Evolutionary conservation across 2,329 filamentous ascomycete genomes (phyloP).

Genomic region (Cladophialophora chaetospira): DNA sequence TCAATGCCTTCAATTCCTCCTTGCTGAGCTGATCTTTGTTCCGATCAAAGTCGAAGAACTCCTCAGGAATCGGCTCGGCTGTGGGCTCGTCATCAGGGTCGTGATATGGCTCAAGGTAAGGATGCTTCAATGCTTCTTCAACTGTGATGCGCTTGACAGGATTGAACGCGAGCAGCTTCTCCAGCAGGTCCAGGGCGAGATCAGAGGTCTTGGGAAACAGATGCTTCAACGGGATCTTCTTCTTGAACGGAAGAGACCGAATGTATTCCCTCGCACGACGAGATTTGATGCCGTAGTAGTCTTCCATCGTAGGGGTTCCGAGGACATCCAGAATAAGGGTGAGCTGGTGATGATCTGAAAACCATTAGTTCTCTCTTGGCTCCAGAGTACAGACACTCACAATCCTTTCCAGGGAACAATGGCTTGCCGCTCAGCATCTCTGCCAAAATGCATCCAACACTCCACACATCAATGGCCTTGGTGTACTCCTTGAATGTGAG

Average conservation of each 20-base stretch:
- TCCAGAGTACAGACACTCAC: constrained; percentile 56
- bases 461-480: constrained; percentile 99
- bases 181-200: constrained; percentile 85
- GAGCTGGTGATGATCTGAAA: constrained; percentile 88
- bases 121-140: constrained; percentile 94
- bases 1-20: constrained; percentile 93
- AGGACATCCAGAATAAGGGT: constrained; percentile 96
- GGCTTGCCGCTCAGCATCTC: constrained; percentile 99
- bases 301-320: constrained; percentile 98
- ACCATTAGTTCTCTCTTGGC: constrained; percentile 8
- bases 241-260: constrained; percentile 96
- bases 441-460: constrained; percentile 94
- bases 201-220: constrained; percentile 99
- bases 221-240: constrained; percentile 97
- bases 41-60: constrained; percentile 99
- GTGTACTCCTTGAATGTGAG: constrained; percentile 99
- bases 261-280: constrained; percentile 97
- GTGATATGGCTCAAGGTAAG: constrained; percentile 97
- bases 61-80: constrained; percentile 92
- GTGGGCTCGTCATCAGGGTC: constrained; percentile 98
- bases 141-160: constrained; percentile 98
- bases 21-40: constrained; percentile 99
- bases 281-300: constrained; percentile 99
- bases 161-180: constrained; percentile 97
- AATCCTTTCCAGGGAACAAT: constrained; percentile 97